phyloP scores from a whole-genome alignment of 805 yeast species.

The Saccharomyces eubayanus region DNA sequence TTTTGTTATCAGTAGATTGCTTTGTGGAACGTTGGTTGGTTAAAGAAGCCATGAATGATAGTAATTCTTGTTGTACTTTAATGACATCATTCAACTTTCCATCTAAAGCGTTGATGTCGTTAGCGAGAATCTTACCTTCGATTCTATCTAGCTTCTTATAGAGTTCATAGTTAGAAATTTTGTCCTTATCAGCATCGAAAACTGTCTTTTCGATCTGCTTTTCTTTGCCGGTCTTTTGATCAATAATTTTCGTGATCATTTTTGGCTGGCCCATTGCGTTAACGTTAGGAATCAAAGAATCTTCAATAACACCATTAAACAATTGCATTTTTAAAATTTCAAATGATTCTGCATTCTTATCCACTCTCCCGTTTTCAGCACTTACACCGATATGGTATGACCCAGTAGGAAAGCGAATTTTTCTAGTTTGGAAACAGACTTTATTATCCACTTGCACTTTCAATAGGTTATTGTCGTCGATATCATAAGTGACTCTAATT shows the following conservation, averaged over 20 bases:
- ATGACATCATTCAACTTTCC: slow-evolving; percentile 18
- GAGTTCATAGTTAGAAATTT: slow-evolving; percentile 20
- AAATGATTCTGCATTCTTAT: slow-evolving; percentile 44
- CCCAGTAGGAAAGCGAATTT: slow-evolving; percentile 38
- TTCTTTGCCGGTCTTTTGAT: slow-evolving; percentile 30
- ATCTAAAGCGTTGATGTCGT: slow-evolving; percentile 25
- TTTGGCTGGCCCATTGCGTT: slow-evolving; percentile 38
- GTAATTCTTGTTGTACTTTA: slow-evolving; percentile 19
- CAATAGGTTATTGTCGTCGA: slow-evolving; percentile 34
- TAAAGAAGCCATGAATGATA: slow-evolving; percentile 17
- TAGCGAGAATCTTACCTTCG: slow-evolving; percentile 31
- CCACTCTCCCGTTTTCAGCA: slow-evolving; percentile 34
- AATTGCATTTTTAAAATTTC: slow-evolving; percentile 55
- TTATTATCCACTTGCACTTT: slow-evolving; percentile 68
- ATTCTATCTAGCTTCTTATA: slow-evolving; percentile 26
- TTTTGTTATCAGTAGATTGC: neutral
- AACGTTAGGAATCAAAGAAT: slow-evolving; percentile 52
- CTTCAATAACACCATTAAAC: slow-evolving; percentile 45
- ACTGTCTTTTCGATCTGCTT: slow-evolving; percentile 25
- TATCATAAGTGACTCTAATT: slow-evolving; percentile 53
- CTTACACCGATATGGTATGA: slow-evolving; percentile 46
- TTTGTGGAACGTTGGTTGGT: slow-evolving; percentile 2
- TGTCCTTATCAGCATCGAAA: slow-evolving; percentile 16
- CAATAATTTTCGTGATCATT: slow-evolving; percentile 35
- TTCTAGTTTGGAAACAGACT: slow-evolving; percentile 57